A percentile compares a stretch with the other conserved stretches of the same genome.
Evolutionary conservation across 1,284 basidiomycete genomes (phyloP).

Genomic region (Coriolopsis trogii): DNA sequence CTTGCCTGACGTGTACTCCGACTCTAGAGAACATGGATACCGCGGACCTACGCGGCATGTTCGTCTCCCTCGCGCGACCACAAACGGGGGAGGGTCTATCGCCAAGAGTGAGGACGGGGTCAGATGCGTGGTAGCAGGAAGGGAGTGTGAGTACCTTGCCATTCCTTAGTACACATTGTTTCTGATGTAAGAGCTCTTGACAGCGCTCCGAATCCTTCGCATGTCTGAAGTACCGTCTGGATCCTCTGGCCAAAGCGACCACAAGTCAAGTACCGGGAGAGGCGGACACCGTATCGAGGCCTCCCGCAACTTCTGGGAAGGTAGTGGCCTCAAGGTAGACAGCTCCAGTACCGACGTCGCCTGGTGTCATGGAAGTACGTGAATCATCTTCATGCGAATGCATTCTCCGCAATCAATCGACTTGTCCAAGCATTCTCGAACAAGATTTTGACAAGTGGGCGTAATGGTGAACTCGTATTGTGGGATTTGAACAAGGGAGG

Average conservation of each 20-base stretch:
- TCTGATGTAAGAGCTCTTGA: conserved; percentile 2
- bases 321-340: conserved; percentile 74
- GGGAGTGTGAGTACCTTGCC: conserved; percentile 63
- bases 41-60: conserved; percentile 53
- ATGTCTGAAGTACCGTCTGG: conserved; percentile 47
- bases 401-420: not conserved
- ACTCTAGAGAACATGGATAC: conserved; percentile 47
- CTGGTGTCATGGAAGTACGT: conserved; percentile 80
- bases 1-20: conserved; percentile 40
- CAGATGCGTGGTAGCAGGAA: conserved; percentile 71
- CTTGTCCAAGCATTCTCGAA: conserved; percentile 61
- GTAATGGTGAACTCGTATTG: conserved; percentile 83
- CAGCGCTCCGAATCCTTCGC: conserved; percentile 69
- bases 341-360: conserved; percentile 78
- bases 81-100: conserved; percentile 64
- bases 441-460: conserved; percentile 83
- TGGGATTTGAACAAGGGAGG: conserved; percentile 81
- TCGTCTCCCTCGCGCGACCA: conserved; percentile 55
- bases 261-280: conserved; percentile 55
- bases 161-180: conserved; percentile 2
- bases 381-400: not conserved
- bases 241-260: conserved; percentile 39
- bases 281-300: conserved; percentile 67
- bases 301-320: conserved; percentile 74
- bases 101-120: conserved; percentile 66